Conservation (phyloP, 495 filamentous ascomycete species). For the Massariosphaeria phaeospora region DNA sequence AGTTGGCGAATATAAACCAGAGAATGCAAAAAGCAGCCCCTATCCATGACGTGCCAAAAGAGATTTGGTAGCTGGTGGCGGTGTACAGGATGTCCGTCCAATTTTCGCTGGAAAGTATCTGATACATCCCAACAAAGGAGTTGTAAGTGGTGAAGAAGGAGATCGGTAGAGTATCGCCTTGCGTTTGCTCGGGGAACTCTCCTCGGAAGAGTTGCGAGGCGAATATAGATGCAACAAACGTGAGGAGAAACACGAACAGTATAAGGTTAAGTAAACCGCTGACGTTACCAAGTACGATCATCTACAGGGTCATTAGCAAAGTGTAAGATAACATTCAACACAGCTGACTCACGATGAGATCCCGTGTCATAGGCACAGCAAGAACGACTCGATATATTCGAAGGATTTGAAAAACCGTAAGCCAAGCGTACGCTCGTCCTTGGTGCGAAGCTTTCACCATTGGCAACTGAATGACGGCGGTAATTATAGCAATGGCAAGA, state of each 20-base stretch:
- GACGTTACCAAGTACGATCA: constrained; percentile 84
- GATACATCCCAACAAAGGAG: constrained; percentile 96
- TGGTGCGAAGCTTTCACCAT: constrained; percentile 59
- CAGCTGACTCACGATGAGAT: constrained; percentile 60
- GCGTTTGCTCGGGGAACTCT: constrained; percentile 62
- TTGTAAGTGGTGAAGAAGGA: constrained; percentile 91
- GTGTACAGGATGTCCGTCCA: constrained; percentile 89
- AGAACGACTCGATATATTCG: constrained; percentile 89
- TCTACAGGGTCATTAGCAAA: constrained; percentile 24
- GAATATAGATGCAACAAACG: constrained; percentile 88
- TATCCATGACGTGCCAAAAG: constrained; percentile 76
- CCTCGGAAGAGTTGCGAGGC: constrained; percentile 90
- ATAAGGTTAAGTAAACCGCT: constrained; percentile 90
- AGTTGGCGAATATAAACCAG: constrained; percentile 94
- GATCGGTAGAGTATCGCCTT: constrained; percentile 55
- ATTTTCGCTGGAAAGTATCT: constrained; percentile 93
- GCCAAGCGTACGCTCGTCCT: constrained; percentile 75
- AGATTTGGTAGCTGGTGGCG: constrained; percentile 61
- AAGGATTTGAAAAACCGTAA: constrained; percentile 90
- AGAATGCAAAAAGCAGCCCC: constrained; percentile 86
- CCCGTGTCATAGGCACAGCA: constrained; percentile 76
- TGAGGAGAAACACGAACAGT: constrained; percentile 91
- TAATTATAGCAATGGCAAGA: constrained; percentile 70
- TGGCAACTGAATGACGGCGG: constrained; percentile 80
- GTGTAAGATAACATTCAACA: not conserved